Evolutionary conservation across 768 basidiomycete genomes (phyloP).

Genomic region (Cyathus striatus): DNA sequence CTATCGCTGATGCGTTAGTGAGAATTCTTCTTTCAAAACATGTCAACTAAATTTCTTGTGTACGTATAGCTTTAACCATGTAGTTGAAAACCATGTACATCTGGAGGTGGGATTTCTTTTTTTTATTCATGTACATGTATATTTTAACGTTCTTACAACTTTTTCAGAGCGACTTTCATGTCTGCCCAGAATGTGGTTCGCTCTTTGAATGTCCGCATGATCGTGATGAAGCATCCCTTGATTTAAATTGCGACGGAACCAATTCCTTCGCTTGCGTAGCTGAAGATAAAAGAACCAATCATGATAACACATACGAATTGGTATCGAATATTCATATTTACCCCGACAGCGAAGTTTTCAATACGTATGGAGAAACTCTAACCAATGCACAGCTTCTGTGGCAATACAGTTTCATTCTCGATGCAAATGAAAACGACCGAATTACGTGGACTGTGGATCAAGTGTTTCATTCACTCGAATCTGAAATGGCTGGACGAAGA

Average conservation of each 20-base stretch:
- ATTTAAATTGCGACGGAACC: conserved; percentile 3
- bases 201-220: conserved; percentile 67
- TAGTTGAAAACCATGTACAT: conserved; percentile 63
- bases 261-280: conserved; percentile 3
- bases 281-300: background rate
- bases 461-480: conserved; percentile 12
- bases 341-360: conserved; percentile 58
- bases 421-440: conserved; percentile 66
- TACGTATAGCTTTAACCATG: conserved; percentile 63
- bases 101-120: conserved; percentile 52
- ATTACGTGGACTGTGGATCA: conserved; percentile 37
- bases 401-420: conserved; percentile 72
- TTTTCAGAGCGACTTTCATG: conserved; percentile 63
- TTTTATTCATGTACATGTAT: background rate
- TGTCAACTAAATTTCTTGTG: conserved; percentile 3
- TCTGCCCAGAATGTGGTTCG: conserved; percentile 70
- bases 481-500: background rate
- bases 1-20: conserved; percentile 77
- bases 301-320: conserved; percentile 52
- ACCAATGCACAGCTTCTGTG: conserved; percentile 61
- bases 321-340: conserved; percentile 50
- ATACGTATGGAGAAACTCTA: conserved; percentile 69
- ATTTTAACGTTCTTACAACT: conserved; percentile 5
- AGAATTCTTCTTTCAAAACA: conserved; percentile 3
- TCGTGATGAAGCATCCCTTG: conserved; percentile 18